Conservation (phyloP, 2,329 filamentous ascomycete genomes). For the Chaetomiaceae sp. region DNA sequence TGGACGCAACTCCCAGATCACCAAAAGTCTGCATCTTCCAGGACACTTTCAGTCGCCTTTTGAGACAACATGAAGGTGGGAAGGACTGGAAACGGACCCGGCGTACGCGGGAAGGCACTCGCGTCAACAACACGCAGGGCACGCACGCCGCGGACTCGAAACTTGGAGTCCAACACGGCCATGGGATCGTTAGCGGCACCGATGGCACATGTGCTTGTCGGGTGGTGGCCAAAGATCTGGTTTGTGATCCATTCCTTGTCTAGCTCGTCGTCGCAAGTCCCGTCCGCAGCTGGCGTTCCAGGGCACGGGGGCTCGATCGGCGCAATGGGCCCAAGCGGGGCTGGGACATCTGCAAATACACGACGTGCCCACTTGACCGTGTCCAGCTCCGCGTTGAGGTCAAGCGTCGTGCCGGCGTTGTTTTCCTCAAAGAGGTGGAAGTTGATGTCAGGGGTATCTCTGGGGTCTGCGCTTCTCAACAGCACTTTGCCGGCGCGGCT, state of each 20-base stretch:
- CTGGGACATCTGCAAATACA: slow-evolving; percentile 19
- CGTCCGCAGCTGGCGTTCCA: slow-evolving; percentile 14
- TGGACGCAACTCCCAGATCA: not conserved
- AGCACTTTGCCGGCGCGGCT: slow-evolving; percentile 59
- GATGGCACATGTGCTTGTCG: slow-evolving; percentile 52
- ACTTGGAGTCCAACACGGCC: slow-evolving; percentile 53
- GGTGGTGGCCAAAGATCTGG: slow-evolving; percentile 53
- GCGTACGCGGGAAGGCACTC: slow-evolving; percentile 47
- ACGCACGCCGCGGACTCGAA: slow-evolving; percentile 51
- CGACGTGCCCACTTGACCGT: slow-evolving; percentile 19
- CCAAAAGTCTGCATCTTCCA: not conserved
- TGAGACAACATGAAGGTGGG: slow-evolving; percentile 53
- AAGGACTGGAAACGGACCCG: slow-evolving; percentile 42
- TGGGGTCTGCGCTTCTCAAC: slow-evolving; percentile 55
- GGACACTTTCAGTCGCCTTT: slow-evolving; percentile 38
- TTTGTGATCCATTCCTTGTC: slow-evolving; percentile 37
- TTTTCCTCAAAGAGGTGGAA: slow-evolving; percentile 36
- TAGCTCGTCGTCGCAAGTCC: slow-evolving; percentile 31
- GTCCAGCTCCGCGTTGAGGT: slow-evolving; percentile 21
- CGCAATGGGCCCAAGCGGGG: slow-evolving; percentile 21
- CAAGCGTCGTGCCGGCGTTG: slow-evolving; percentile 8
- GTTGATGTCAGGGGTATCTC: slow-evolving; percentile 55
- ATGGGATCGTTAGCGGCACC: slow-evolving; percentile 49
- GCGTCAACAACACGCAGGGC: slow-evolving; percentile 59
- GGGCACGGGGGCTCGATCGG: slow-evolving; percentile 24